Conservation (phyloP, 2,329 filamentous ascomycete genomes). For the Juglanconis oblonga region DNA sequence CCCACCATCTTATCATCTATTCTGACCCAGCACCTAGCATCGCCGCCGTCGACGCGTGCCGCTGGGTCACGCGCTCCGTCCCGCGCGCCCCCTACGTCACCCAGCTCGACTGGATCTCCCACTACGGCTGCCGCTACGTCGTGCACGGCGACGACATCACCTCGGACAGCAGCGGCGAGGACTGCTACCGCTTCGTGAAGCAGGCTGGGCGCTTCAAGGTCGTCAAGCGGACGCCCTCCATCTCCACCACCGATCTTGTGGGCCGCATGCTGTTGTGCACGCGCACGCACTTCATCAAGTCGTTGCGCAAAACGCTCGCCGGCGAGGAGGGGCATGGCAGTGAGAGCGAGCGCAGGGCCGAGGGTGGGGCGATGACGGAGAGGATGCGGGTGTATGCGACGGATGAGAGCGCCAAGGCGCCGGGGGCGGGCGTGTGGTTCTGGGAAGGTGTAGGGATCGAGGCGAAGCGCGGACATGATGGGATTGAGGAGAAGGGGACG, state of each 20-base stretch:
- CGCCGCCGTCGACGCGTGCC: conserved; percentile 88
- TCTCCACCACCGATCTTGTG: conserved; percentile 96
- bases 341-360: conserved; percentile 59
- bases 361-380: conserved; percentile 68
- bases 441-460: conserved; percentile 60
- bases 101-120: conserved; percentile 85
- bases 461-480: conserved; percentile 38
- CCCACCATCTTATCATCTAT: conserved; percentile 23
- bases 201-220: conserved; percentile 91
- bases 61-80: conserved; percentile 85
- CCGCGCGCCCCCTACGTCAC: conserved; percentile 92
- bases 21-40: conserved; percentile 48
- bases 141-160: conserved; percentile 98
- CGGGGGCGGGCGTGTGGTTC: conserved; percentile 81
- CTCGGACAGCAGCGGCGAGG: conserved; percentile 86
- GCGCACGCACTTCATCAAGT: conserved; percentile 88
- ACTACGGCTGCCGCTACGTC: conserved; percentile 93
- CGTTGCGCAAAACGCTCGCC: conserved; percentile 64
- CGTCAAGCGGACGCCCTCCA: conserved; percentile 92
- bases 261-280: conserved; percentile 96
- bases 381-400: conserved; percentile 84
- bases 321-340: conserved; percentile 73
- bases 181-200: conserved; percentile 98
- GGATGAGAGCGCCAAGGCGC: conserved; percentile 74
- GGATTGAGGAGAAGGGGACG: conserved; percentile 58